A percentile compares a stretch with the other conserved stretches of the same genome.
Evolutionary conservation across 495 filamentous ascomycete genomes (phyloP).

Genomic region (Usnea hakonensis): DNA sequence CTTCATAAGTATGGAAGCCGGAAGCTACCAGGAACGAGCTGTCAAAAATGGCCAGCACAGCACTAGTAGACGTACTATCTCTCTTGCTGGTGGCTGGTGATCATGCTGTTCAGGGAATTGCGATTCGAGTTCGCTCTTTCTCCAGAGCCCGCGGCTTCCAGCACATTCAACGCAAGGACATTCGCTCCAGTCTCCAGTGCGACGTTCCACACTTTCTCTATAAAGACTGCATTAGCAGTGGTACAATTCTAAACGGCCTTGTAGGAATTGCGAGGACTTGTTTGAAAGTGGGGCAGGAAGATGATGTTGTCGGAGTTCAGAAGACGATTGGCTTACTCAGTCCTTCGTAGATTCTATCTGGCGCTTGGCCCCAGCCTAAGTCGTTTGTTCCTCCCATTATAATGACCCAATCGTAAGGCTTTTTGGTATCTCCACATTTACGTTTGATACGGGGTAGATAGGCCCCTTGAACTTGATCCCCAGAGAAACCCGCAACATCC

Average conservation of each 20-base stretch:
- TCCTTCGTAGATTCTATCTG: constrained; percentile 34
- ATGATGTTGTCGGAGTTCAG: constrained; percentile 12
- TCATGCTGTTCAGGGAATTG: constrained; percentile 44
- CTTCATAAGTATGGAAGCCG: background rate
- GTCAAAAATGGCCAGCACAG: background rate
- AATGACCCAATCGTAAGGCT: constrained; percentile 37
- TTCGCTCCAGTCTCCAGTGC: constrained; percentile 42
- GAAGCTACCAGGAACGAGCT: background rate
- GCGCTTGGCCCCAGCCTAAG: constrained; percentile 34
- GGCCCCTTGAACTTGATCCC: constrained; percentile 42
- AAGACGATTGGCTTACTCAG: constrained; percentile 37
- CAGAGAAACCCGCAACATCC: constrained; percentile 41
- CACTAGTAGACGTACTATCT: constrained; percentile 38
- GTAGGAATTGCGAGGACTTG: background rate
- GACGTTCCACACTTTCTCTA: constrained; percentile 39
- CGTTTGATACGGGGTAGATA: constrained; percentile 42
- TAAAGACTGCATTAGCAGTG: constrained; percentile 18
- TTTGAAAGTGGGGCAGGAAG: background rate
- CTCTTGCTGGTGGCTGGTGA: constrained; percentile 39
- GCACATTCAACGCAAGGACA: constrained; percentile 53
- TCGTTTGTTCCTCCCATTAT: constrained; percentile 57
- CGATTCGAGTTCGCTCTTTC: constrained; percentile 24
- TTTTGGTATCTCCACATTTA: constrained; percentile 32
- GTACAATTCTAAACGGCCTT: background rate
- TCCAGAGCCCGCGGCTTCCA: constrained; percentile 37